Evolutionary conservation across 2,329 filamentous ascomycete genomes (phyloP), one percentile per base, ranked within the genome.

Genomic region (Metarhizium robertsii): DNA sequence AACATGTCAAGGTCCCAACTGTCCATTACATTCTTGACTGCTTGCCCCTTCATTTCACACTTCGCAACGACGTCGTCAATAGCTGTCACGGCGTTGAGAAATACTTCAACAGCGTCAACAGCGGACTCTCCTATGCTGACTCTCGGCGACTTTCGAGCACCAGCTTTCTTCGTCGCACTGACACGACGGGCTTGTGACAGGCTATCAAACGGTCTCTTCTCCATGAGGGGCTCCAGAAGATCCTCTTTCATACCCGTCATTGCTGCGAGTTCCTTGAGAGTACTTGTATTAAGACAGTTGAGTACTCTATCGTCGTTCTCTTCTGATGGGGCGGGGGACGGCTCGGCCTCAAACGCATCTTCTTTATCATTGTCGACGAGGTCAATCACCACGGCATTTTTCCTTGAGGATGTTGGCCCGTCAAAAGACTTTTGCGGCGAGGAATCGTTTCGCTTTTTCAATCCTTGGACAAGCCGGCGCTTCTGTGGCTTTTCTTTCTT

Each of bases 241-340:
- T 85, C 81, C 61, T 87, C 80, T 40, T 87, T 85, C 57, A 88
- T 84, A 36, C 85, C 85, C 0, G 90, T 90, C 58, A 96, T 85
- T 61, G 95, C 92, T 2, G 87, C 83, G 46, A 99, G 80, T 56
- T 92, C 89, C 40, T 86, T 80, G 10, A 83, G 74, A 5, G 84
- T 83, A 67, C 89, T 94, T 0, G 78, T 83, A 65, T 97, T 97
- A 69, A 99, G 85, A 64, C 91, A 95, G 7, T 84, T 79, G 32
- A 97, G 75, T 6, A 96, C 81, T 51, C 69, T 67, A 50, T 71
- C 68, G 43, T 68, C 67, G 43, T 69, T 69, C n/a, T 71, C 66
- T 5, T 67, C 60, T 3, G 53, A 61, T 1, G 60, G 61, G 7
- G 60, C 59, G 8, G 68, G 66, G 6, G 67, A 69, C 16, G 56